Base-by-base conservation (phyloP, 495 filamentous ascomycete species). In the Penicillium riverlandense region DNA sequence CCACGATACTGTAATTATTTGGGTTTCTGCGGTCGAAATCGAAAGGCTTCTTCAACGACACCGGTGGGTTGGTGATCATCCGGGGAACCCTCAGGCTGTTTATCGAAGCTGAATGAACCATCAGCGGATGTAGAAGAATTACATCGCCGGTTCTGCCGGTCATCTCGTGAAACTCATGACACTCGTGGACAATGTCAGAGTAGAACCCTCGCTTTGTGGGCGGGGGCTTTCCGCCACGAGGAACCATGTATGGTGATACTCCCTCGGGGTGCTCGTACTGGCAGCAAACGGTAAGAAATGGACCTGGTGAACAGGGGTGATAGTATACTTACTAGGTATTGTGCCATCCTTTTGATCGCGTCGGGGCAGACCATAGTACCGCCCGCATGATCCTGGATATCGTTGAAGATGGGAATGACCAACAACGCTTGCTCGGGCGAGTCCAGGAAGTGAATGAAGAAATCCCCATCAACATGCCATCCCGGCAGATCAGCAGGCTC, bases 381-480 rank as follows among this genome's bases (percentile, higher is more conserved):
- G 13, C 85, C 85, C 4, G 78, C 84, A 45, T 67, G 64, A 1
- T 73, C 55, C 22, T 63, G 56, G 43, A 87, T 80, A 53, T 87
- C 82, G 8, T 71, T 80, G 62, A 84, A 88, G 13, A 86, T 50
- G 4, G 84, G 83, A 37, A 81, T 85, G 12, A 88, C 80, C 0
- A 88, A 66, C 37, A 88, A 59, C 0, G 70, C 84, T 59, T 89
- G 84, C 63, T 88, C 84, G 0, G 78, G 78, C 37, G 77, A 83
- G 60, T 88, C 84, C 11, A 89, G 69, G 51, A 80, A 88, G 65
- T 87, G 83, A 11, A 83, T 70, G 62, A 88, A 86, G 60, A 86
- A 86, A 52, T 87, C 84, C 1, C 84, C 84, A 61, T 88, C 84
- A 15, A 85, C 81, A 58, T 89, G 85, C 84, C 84, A 89, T 7